Base-by-base conservation (phyloP, 2,329 filamentous ascomycete species). In the Leptographium procerum region DNA sequence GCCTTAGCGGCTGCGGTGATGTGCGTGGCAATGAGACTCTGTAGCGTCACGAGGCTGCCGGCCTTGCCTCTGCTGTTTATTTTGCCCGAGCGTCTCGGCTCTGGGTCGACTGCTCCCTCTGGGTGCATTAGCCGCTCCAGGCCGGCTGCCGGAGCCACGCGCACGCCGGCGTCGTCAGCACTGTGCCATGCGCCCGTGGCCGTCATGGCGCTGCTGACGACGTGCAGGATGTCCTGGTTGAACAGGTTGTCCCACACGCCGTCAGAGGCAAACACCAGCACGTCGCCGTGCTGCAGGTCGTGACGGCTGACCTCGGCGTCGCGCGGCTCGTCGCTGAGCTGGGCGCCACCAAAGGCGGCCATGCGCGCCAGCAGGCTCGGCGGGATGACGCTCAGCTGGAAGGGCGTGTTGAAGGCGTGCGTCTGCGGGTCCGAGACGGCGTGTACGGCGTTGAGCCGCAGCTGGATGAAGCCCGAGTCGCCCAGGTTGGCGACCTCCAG, bases 321-420 rank as follows among this genome's bases (percentile, higher is more conserved):
- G 63, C 83, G 81, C 14, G 94, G 94, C 59, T 87, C 79, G 72
- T 99, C 94, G 69, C 87, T 86, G 29, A 96, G 81, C 62, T 88
- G 88, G 2, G 82, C 78, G 51, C 89, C 89, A 24, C 92, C 92
- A 70, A 96, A 97, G 31, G 89, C 83, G 14, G 85, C 83, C 66
- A 91, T 87, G 66, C 94, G 88, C 26, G 84, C 82, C 59, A 90
- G 81, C 72, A 96, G 86, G 65, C 82, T 83, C 4, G 87, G 82
- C 0, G 94, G 92, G 9, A 96, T 86, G 57, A 96, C 85, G 57
- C 90, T 92, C 47, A 99, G 81, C 71, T 99, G 94, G 69, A 89
- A 99, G 0, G 94, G 94, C 0, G 94, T 97, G 72, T 99, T 99
- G 80, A 99, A 99, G 50, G 87, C 91, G 71, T 99, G 94, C 0